Evolutionary conservation across 1,284 basidiomycete genomes (phyloP), one percentile per base, ranked within the genome.

Genomic region (Ganoderma resinaceum): DNA sequence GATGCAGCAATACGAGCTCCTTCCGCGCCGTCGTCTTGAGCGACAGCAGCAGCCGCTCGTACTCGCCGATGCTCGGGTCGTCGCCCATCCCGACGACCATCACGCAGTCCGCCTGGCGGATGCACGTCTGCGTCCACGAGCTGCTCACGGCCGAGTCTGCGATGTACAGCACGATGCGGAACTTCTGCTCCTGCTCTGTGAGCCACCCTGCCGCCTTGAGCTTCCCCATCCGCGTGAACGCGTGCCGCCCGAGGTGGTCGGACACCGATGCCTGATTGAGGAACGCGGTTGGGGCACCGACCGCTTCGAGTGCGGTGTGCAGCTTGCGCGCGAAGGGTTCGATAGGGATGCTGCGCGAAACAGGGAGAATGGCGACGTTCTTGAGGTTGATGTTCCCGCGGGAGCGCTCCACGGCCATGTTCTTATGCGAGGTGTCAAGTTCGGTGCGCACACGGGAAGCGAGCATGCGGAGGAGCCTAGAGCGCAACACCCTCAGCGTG

Each of bases 1-100:
- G 91, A 77, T 99, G 97, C 12, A 99, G 85, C 11, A 99, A 84
- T 4, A 99, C 92, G 37, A 99, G 88, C 80, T 99, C 97, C 80
- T 99, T 99, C 70, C 98, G 85, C 20, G 98, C 97, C 0, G 97
- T 99, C 1, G 96, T 99, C 84, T 99, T 99, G 88, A 95, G 92
- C 7, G 96, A 95, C 53, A 96, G 87, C 59, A 99, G 82, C 14
- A 99, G 82, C 63, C 97, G 89, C 80, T 99, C 97, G 76, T 95
- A 97, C 82, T 98, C 96, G 31, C 96, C 96, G 23, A 95, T 84
- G 53, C 86, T 86, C 0, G 95, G 94, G 79, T 98, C 96, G 72
- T 97, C 95, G 2, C 95, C 96, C 87, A 97, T 95, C 14, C 96
- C 96, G 42, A 99, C 93, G 26, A 99, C 89, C 85, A 99, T 91